Evolutionary conservation across 2,329 filamentous ascomycete species (phyloP).

Genomic region (Coleophoma crateriformis): DNA sequence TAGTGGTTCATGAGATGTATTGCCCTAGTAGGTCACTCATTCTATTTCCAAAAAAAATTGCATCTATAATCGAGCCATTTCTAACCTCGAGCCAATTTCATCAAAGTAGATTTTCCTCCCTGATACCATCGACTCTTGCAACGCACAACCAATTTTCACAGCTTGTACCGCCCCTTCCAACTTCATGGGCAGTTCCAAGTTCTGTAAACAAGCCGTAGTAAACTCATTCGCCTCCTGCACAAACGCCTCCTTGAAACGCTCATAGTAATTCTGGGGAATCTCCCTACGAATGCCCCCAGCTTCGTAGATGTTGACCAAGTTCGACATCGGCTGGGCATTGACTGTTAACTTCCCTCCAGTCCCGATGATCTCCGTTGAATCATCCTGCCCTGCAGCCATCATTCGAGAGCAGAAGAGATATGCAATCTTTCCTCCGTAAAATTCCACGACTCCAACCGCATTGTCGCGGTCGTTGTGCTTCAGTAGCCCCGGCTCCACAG

Average conservation of each 20-base stretch:
- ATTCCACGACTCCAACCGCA: constrained; percentile 59
- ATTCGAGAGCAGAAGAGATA: constrained; percentile 60
- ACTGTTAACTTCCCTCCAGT: constrained; percentile 58
- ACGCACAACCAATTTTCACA: constrained; percentile 53
- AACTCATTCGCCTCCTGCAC: constrained; percentile 61
- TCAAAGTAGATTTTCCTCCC: constrained; percentile 55
- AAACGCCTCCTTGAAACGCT: constrained; percentile 57
- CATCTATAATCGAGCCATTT: constrained; percentile 4
- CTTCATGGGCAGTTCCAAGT: constrained; percentile 48
- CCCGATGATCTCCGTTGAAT: constrained; percentile 62
- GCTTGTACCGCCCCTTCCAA: constrained; percentile 51
- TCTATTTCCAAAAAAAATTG: too few species aligned
- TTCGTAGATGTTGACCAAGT: constrained; percentile 51
- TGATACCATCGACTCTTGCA: constrained; percentile 50
- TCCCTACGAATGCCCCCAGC: constrained; percentile 48
- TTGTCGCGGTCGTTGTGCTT: constrained; percentile 58
- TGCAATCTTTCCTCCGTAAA: constrained; percentile 56
- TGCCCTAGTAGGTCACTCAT: too few species aligned
- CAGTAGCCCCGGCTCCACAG: constrained; percentile 50
- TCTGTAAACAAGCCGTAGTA: constrained; percentile 50
- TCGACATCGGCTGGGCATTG: constrained; percentile 50
- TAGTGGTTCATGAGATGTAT: too few species aligned
- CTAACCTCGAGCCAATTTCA: constrained; percentile 35
- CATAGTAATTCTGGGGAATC: constrained; percentile 58
- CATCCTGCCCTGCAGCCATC: constrained; percentile 64